These are phyloP conservation scores for Rhizophora mangle DNA, from an alignment of 345 rosid genomes.

Conservation along the genomic window DNA sequence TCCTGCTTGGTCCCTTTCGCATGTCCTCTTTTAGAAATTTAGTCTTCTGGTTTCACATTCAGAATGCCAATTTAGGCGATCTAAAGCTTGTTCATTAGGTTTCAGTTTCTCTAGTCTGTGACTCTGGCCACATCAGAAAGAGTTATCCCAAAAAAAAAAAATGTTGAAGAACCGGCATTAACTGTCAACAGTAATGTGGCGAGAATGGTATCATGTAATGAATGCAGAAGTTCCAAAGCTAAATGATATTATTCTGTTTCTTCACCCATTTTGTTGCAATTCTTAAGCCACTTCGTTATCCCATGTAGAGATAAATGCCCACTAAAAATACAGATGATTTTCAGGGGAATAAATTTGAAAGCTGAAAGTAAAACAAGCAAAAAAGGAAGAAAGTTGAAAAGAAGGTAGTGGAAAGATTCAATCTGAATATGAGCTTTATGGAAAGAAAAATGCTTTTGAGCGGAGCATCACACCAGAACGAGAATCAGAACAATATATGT, in stretches of 20 bases:
- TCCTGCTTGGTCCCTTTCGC: neutral
- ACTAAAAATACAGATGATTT: constrained; percentile 25
- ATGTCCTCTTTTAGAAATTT: constrained; percentile 28
- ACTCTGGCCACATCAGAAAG: constrained; percentile 19
- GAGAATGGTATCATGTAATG: constrained; percentile 21
- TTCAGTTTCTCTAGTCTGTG: constrained; percentile 23
- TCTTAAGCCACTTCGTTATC: neutral
- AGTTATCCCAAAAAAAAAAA: constrained; percentile 9
- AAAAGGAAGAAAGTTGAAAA: neutral
- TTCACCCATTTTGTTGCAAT: neutral
- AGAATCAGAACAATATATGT: constrained; percentile 28
- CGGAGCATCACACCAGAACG: constrained; percentile 31
- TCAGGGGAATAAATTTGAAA: constrained; percentile 20
- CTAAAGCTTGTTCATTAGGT: constrained; percentile 25
- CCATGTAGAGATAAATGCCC: constrained; percentile 20
- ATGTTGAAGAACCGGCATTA: constrained; percentile 18
- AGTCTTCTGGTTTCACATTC: constrained; percentile 29
- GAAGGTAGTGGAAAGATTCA: neutral
- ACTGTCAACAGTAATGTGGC: constrained; percentile 18
- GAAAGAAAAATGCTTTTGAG: constrained; percentile 28
- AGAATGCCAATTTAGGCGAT: constrained; percentile 32
- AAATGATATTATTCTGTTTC: constrained; percentile 1
- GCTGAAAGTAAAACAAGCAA: constrained; percentile 2
- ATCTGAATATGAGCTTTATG: constrained; percentile 1
- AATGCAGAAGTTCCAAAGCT: constrained; percentile 11